Evolutionary conservation across 106 monocot genomes (phyloP), one percentile per base, ranked within the genome.

Genomic region (Dioscorea dumetorum): DNA sequence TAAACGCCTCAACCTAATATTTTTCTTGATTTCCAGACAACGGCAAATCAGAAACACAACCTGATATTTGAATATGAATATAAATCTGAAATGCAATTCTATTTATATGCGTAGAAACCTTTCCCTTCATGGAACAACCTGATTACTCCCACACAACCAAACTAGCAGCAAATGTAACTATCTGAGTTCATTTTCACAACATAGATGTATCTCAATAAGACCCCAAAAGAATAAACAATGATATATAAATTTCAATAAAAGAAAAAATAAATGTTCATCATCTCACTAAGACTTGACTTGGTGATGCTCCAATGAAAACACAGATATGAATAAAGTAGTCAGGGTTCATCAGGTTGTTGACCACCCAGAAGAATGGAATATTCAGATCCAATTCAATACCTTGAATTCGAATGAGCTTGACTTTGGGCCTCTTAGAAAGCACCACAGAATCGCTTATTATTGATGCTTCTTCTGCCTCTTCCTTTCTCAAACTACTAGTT

Each of bases 301-400:
- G 13, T 20, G 64, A 50, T 17, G 18, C 49, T 33, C 51, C 70
- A n/a, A 92, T 63, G 48, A 84, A 78, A 6, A 92, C 66, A 68
- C 85, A 97, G 48, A 92, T 60, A 60, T 97, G 95, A 52, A 97
- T 86, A 62, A 77, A 97, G 65, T 69, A 84, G 18, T 97, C 95
- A n/a, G 95, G 91, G 68, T 88, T 74, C 48, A 74, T 84, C 54
- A 97, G 51, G 67, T 89, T 91, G 68, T 92, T 97, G 11, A 82
- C 80, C 34, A 97, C 78, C 95, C 95, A 97, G 48, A 64, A 73
- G 62, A 92, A 86, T 18, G 95, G 95, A 32, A 89, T 78, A 49
- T 89, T 73, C 69, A 73, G 49, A 31, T 81, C 84, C 19, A 80
- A 71, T 74, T 87, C 83, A 23, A 97, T 87, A 34, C 95, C 95